Base-by-base conservation (phyloP, 1,139 yeast species). In the Entelexis sorbosivorans region DNA sequence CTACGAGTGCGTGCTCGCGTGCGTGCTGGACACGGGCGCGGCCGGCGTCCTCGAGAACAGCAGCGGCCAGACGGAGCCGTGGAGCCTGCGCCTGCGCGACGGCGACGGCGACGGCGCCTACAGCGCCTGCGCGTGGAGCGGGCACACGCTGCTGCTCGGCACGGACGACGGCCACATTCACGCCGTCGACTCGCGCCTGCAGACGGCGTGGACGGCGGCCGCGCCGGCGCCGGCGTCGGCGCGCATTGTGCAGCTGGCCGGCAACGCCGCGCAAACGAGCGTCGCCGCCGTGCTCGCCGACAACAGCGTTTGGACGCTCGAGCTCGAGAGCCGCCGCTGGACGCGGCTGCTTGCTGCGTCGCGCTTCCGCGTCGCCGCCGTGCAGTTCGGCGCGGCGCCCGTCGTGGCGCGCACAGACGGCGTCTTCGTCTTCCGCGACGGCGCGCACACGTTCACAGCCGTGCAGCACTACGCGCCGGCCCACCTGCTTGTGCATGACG, bases 21-120 rank as follows among this genome's bases (percentile, higher is more conserved):
- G 42, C 17, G 44, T 53, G 8, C 16, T 44, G 9, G 48, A 51
- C 19, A 16, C 50, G 16, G 56, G 56, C 5, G 42, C n/a, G 3
- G 49, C 34, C 11, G 28, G 13, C 5, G n/a, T 52, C 6, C 20
- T 52, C 16, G 55, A 52, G 20, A 32, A 36, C n/a, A 17, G 43
- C 11, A 16, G 39, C 20, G 40, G 43, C 14, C 29, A 31, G 14
- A 14, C 38, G 3, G 45, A 31, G 45, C 45, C 45, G 29, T 42
- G 45, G 45, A 31, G 36, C 20, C n/a, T 32, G 14, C 22, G 29
- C n/a, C n/a, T n/a, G n/a, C n/a, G n/a, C n/a, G n/a, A n/a, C n/a
- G n/a, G n/a, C 8, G 19, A 14, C 26, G 5, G 31, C 28, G 49
- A 6, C n/a, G 22, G 31, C 17, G 17, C 16, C 32, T 33, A 35